Base-by-base conservation (phyloP, 352 stramenopile species). In the Phytophthora constricta region DNA sequence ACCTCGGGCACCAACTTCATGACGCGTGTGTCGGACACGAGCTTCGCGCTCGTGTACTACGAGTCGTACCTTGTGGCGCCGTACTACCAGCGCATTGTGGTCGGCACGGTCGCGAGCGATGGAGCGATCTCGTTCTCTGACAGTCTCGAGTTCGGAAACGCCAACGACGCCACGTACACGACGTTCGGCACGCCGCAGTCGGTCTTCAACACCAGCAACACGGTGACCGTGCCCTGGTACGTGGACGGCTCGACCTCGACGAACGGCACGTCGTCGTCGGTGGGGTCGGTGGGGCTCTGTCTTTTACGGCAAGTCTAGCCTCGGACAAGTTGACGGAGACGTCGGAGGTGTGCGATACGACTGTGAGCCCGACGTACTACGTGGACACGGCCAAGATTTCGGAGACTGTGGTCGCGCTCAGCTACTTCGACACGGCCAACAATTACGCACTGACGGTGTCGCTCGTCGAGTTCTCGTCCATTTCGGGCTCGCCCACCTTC, bases 401-500 rank as follows among this genome's bases (percentile, higher is more conserved):
- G 41, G 78, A 94, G 25, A 86, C 72, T 17, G 72, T 79, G 49
- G 58, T 92, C 34, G 84, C 74, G 42, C 59, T 94, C 50, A 80
- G 75, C 55, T 94, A 92, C 64, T 89, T 88, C 45, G 78, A 94
- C 68, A 75, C 60, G 43, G 62, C 74, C 55, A 87, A 92, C 80
- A 90, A 91, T 64, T 91, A 89, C 62, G 86, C 82, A 31, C 70
- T 94, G 11, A 94, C 86, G 7, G 58, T 94, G 22, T 79, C 74
- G 13, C 80, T 82, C 10, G 84, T 91, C 54, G 79, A 90, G 70
- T 89, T 91, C 70, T 90, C 82, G 19, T 39, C 68, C 2, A 76
- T 89, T 59, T 82, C 71, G 20, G 68, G 76, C 31, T 59, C 65
- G 17, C 77, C 85, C 1, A 90, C 79, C 47, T 93, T 93, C 82